Base-by-base conservation (phyloP, 768 basidiomycete species). In the Phanerochaete sordida region DNA sequence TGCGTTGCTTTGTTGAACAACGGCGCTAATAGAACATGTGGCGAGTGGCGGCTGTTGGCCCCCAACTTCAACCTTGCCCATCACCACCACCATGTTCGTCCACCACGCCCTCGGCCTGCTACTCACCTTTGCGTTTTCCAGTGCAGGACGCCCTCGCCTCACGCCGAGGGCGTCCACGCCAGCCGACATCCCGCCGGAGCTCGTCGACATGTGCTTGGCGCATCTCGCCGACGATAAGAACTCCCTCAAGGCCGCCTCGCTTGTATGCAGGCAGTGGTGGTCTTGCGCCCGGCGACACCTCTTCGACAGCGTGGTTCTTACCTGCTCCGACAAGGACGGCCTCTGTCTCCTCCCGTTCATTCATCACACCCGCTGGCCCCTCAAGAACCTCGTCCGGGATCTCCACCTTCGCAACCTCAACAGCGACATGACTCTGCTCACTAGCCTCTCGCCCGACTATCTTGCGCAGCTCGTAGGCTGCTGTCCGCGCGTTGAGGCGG, bases 201-300 rank as follows among this genome's bases (percentile, higher is more conserved):
- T 59, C 28, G 19, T 59, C 48, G 57, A 59, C 48, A 16, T 26
- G 19, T 55, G 31, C 19, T 6, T 49, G 31, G 15, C 31, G 6
- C 4, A 51, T 26, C 48, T 51, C 23, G 26, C 13, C 5, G 57
- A 52, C 28, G 57, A 59, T 35, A 59, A 59, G 31, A 6, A 16
- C 2, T 35, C 57, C 8, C 57, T 59, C 33, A 24, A 16, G 19
- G 7, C 47, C 8, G 37, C 31, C 37, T 28, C 57, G 9, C 48
- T 59, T 9, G 57, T 59, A 12, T 59, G 24, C 33, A 59, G 39
- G 35, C 33, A 26, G 24, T 59, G 57, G 57, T 30, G 31, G 26
- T 26, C 21, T 16, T 50, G 43, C 35, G 43, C 48, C 3, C 46
- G 46, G 21, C 39, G 23, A 12, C 19, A 50, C 37, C 11, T 59